Evolutionary conservation across 225 moss, liverwort and hornwort species (phyloP), one percentile per base, ranked within the genome.

Genomic region (Polytrichum formosum): DNA sequence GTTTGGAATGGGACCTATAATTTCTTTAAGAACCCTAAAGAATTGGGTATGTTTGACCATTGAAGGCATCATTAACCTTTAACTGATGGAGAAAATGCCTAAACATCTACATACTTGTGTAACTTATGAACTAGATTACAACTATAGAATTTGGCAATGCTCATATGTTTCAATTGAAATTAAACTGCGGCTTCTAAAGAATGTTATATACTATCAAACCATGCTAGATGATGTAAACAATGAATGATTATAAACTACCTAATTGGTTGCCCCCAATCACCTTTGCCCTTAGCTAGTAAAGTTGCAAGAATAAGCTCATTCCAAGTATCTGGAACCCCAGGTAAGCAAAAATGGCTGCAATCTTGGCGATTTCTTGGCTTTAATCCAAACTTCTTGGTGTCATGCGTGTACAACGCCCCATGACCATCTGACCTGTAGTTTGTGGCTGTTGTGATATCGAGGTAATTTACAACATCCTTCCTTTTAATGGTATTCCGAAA

Each of bases 331-430:
- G 87, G 87, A 19, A 87, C 87, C 16, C 87, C 87, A 0, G 87
- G 87, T 56, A 84, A 65, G 33, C 87, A 84, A 75, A 78, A 87
- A 61, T 87, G 87, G 64, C 87, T 87, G 60, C 87, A 87, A 58
- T 87, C 87, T 70, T 87, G 81, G 19, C 26, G 67, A 4, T 16
- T 65, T 46, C 6, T 63, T 0, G 72, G 72, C 1, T 23, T 18
- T 4, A 28, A 63, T 17, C 81, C 84, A 4, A 63, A 31, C 1
- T 69, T 7, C 27, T 69, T 73, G 27, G 62, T 54, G 26, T 81
- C 74, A 0, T 59, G 58, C 1, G 54, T 60, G 7, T 76, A 87
- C 59, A 79, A 69, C 4, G 73, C 80, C 0, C 67, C 67, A 19
- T 87, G 87, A 9, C 81, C 80, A 10, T 87, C 87, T 1, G 77